Conservation (phyloP, 1,139 yeast species). For the Zhuliangozyma parablackwelliae region DNA sequence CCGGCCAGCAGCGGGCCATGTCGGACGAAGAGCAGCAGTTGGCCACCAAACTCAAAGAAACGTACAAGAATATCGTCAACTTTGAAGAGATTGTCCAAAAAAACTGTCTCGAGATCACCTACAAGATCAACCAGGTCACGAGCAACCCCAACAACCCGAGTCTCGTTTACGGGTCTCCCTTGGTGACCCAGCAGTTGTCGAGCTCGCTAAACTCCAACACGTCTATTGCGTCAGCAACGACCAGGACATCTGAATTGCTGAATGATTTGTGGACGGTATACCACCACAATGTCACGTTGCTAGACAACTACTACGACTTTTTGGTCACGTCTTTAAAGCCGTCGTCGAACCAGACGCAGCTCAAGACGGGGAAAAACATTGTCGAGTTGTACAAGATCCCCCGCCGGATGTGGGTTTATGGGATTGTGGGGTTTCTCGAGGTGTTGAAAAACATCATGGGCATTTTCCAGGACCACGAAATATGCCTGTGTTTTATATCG, state of each 20-base stretch:
- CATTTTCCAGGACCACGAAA: conserved; percentile 48
- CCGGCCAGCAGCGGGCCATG: conserved; percentile 30
- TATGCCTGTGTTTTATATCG: conserved; percentile 45
- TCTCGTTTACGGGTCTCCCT: conserved; percentile 16
- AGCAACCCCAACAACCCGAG: conserved; percentile 15
- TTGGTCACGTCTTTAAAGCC: conserved; percentile 68
- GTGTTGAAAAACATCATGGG: conserved; percentile 71
- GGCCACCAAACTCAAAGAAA: conserved; percentile 67
- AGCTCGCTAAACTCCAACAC: conserved; percentile 15
- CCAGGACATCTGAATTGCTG: conserved; percentile 48
- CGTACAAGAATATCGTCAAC: conserved; percentile 64
- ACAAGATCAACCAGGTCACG: conserved; percentile 46
- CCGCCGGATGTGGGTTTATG: conserved; percentile 79
- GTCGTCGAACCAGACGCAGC: conserved; percentile 43
- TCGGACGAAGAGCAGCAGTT: conserved; percentile 67
- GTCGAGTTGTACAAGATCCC: conserved; percentile 74
- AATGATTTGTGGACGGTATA: conserved; percentile 69
- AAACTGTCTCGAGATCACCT: conserved; percentile 53
- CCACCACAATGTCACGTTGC: conserved; percentile 58
- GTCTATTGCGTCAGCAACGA: conserved; percentile 15
- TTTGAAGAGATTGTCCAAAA: conserved; percentile 68
- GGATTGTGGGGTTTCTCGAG: conserved; percentile 71
- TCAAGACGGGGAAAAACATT: conserved; percentile 69
- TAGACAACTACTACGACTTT: conserved; percentile 69
- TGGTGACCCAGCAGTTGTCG: conserved; percentile 16